These are phyloP conservation scores for Centella asiatica DNA, from an alignment of 129 eudicot genomes.

Conservation along the genomic window DNA sequence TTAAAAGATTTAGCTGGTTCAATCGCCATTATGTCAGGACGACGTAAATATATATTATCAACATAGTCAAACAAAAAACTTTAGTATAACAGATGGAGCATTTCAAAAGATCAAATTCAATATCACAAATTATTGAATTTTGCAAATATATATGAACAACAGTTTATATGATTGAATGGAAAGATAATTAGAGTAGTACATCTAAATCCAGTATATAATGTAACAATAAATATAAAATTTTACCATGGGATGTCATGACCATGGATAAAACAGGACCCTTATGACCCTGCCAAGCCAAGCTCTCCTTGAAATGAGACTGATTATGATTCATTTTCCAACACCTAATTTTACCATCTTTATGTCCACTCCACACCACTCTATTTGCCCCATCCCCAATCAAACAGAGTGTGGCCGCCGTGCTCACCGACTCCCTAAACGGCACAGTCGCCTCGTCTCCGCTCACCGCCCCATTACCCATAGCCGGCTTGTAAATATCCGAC, in stretches of 20 bases:
- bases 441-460: conserved; percentile 54
- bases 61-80: no score
- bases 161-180: no score
- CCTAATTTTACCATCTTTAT: conserved; percentile 75
- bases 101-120: no score
- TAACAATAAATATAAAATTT: background rate
- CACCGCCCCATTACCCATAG: conserved; percentile 13
- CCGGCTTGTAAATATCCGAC: conserved; percentile 30
- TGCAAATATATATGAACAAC: no score
- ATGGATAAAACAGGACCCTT: conserved; percentile 72
- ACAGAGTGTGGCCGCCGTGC: conserved; percentile 43
- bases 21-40: no score
- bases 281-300: conserved; percentile 84
- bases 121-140: no score
- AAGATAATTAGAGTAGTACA: no score
- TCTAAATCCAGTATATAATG: no score
- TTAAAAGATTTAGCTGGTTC: no score
- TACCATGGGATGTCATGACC: conserved; percentile 77
- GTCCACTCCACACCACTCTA: conserved; percentile 89
- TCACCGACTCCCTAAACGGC: conserved; percentile 40
- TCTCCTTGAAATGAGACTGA: conserved; percentile 35
- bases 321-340: conserved; percentile 60
- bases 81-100: no score
- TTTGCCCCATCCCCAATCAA: conserved; percentile 66
- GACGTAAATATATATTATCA: no score